phyloP scores from a whole-genome alignment of 1,284 basidiomycete genomes.

The Amylostereum areolatum region DNA sequence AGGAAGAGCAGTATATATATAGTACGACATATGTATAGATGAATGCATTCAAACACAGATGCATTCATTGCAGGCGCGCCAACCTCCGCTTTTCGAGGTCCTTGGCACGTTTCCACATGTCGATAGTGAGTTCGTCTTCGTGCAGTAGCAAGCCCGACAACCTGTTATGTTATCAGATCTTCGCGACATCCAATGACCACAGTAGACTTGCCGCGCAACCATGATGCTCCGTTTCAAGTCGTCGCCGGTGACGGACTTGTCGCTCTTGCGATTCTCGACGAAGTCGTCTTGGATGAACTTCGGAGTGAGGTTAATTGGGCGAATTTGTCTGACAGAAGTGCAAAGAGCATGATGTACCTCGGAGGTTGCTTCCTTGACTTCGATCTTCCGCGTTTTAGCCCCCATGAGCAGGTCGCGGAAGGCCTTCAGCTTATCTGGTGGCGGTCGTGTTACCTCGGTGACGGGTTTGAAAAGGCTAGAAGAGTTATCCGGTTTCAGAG shows the following conservation, averaged over 20 bases:
- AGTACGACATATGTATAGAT: too few species aligned
- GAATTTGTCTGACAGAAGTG: not conserved
- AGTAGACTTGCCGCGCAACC: conserved; percentile 48
- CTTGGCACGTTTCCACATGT: conserved; percentile 34
- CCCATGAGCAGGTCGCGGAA: conserved; percentile 53
- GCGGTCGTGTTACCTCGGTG: conserved; percentile 37
- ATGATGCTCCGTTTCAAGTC: conserved; percentile 60
- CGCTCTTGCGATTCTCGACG: conserved; percentile 49
- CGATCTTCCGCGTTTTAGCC: conserved; percentile 45
- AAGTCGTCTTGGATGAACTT: conserved; percentile 75
- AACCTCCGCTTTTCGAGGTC: conserved; percentile 27
- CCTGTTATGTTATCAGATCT: conserved; percentile 16
- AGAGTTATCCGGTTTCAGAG: conserved; percentile 28
- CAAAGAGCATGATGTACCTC: conserved; percentile 32
- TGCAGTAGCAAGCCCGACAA: conserved; percentile 31
- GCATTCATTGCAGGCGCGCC: conserved; percentile 12
- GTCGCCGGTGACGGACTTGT: conserved; percentile 43
- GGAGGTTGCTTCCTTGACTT: conserved; percentile 45
- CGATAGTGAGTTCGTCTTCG: conserved; percentile 27
- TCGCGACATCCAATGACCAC: not conserved
- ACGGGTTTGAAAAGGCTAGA: conserved; percentile 41
- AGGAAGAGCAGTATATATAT: too few species aligned
- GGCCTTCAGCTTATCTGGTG: conserved; percentile 35
- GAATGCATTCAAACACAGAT: too few species aligned
- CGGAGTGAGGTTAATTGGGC: conserved; percentile 2